These are phyloP conservation scores for Alternaria longipes DNA, from an alignment of 2,329 filamentous ascomycete species.

Conservation along the genomic window DNA sequence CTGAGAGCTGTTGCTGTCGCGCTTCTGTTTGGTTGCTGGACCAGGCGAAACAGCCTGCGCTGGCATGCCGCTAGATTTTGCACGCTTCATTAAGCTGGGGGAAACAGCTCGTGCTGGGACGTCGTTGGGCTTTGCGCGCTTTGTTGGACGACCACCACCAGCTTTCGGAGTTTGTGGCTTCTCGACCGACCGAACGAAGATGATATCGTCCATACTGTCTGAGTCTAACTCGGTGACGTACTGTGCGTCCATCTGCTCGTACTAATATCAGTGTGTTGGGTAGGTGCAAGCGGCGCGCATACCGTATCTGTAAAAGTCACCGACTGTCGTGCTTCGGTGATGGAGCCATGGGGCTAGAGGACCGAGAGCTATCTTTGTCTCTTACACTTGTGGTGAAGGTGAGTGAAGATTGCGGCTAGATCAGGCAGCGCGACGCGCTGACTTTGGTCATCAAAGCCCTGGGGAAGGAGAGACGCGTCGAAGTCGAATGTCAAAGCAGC, in stretches of 20 bases:
- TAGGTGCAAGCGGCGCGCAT: background rate
- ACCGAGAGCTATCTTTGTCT: background rate
- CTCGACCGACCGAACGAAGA: conserved; percentile 1
- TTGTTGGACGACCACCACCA: background rate
- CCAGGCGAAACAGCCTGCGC: background rate
- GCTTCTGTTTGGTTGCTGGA: background rate
- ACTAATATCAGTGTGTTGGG: background rate
- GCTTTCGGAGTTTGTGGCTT: background rate
- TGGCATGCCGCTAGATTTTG: background rate
- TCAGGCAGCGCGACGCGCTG: background rate
- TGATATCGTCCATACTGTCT: background rate
- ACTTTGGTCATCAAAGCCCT: background rate
- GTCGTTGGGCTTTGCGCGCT: background rate
- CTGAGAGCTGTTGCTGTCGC: too few species aligned
- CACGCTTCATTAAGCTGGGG: background rate
- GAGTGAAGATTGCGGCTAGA: background rate
- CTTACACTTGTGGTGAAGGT: background rate
- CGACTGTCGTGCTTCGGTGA: background rate
- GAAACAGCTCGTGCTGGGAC: background rate
- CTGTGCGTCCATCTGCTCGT: background rate
- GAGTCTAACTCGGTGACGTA: background rate
- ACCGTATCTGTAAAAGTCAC: background rate
- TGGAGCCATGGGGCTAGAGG: background rate
- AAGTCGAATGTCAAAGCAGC: background rate
- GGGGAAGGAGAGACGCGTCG: background rate